Evolutionary conservation across 139 green algal species (phyloP).

Genomic region (Trebouxia sp.): DNA sequence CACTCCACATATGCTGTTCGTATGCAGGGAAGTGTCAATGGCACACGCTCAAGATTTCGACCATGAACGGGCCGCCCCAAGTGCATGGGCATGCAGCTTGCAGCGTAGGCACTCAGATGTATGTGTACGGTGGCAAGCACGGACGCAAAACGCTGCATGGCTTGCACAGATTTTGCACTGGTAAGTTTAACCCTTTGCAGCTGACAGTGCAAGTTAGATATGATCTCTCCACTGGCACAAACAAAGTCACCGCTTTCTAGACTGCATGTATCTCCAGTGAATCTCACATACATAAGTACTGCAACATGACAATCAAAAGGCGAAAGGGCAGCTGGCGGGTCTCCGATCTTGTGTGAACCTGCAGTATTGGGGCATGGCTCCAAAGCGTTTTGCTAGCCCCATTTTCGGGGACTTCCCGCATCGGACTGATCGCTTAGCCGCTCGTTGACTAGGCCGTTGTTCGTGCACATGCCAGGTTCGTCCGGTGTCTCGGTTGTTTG

Average conservation of each 20-base stretch:
- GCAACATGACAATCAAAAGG: no score
- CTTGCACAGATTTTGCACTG: constrained; percentile 28
- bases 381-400: no score
- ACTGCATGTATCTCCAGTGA: neutral
- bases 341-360: no score
- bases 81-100: constrained; percentile 32
- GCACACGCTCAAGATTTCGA: neutral
- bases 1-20: neutral
- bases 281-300: neutral
- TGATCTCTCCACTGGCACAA: no score
- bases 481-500: no score
- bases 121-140: constrained; percentile 25
- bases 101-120: neutral
- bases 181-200: neutral
- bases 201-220: no score
- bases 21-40: neutral
- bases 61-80: neutral
- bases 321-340: no score
- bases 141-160: constrained; percentile 10
- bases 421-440: no score
- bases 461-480: no score
- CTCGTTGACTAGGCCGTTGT: no score
- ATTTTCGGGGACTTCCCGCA: no score
- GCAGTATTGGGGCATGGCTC: no score
- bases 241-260: neutral